A percentile compares a stretch with the other conserved stretches of the same genome.
These are phyloP conservation scores for Penicillium olsonii DNA, from an alignment of 2,329 filamentous ascomycete species.

Conservation along the genomic window DNA sequence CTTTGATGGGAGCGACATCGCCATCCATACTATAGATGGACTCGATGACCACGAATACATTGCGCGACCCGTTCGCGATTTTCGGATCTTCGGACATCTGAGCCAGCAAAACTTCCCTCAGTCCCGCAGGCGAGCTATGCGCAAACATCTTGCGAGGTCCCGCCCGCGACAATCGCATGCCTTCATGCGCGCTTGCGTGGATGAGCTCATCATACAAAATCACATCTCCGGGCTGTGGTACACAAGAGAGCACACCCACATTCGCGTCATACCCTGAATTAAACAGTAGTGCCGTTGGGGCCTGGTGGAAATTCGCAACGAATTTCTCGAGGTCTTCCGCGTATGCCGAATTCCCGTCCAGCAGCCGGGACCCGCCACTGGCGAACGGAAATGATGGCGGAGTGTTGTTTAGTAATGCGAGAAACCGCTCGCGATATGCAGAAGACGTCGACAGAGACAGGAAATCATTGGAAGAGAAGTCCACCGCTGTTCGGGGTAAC, in stretches of 20 bases:
- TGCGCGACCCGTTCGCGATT: slow-evolving; percentile 44
- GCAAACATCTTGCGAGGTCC: slow-evolving; percentile 45
- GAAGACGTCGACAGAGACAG: slow-evolving; percentile 57
- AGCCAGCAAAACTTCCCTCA: background rate
- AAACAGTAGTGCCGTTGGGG: slow-evolving; percentile 60
- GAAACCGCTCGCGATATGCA: slow-evolving; percentile 50
- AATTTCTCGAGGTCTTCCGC: slow-evolving; percentile 59
- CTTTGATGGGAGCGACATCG: slow-evolving; percentile 64
- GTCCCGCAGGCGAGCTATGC: slow-evolving; percentile 44
- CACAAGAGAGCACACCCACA: slow-evolving; percentile 61
- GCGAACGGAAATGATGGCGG: slow-evolving; percentile 48
- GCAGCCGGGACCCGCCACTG: slow-evolving; percentile 61
- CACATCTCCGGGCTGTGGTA: slow-evolving; percentile 61
- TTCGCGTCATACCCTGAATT: slow-evolving; percentile 70
- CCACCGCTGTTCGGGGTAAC: slow-evolving; percentile 44
- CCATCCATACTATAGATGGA: slow-evolving; percentile 83
- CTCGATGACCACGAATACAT: slow-evolving; percentile 70
- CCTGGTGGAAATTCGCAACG: slow-evolving; percentile 63
- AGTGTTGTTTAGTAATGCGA: slow-evolving; percentile 47
- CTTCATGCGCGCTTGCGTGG: slow-evolving; percentile 77
- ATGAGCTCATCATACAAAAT: slow-evolving; percentile 75
- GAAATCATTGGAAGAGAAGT: slow-evolving; percentile 69
- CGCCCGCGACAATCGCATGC: slow-evolving; percentile 65
- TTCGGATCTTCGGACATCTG: slow-evolving; percentile 25
- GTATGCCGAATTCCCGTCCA: slow-evolving; percentile 66